Base-by-base conservation (phyloP, 352 stramenopile genomes). In the Pythium sp. region DNA sequence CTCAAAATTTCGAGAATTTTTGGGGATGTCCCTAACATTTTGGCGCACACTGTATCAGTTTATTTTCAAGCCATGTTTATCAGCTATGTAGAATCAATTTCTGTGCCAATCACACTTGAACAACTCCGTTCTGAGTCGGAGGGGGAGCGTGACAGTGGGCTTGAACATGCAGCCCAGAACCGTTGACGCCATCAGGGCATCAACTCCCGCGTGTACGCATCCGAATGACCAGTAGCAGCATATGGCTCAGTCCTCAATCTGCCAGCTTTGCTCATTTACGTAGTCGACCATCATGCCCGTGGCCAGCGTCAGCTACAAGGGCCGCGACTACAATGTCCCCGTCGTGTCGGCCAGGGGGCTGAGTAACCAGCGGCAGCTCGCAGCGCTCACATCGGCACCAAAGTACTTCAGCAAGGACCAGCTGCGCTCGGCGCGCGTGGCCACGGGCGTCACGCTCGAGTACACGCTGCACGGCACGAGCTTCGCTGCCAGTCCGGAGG, bases 391-490 rank as follows among this genome's bases (percentile, higher is more conserved):
- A 43, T 72, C 70, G 36, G 66, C 32, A 30, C 32, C 46, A 41
- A 75, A 70, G 53, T 61, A 72, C 56, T 75, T 75, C 41, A 51
- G 53, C 30, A 59, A 57, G 59, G 54, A 75, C 14, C 54, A 57
- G 26, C 55, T 71, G 18, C 57, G 46, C 28, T 41, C 54, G 43
- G 65, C 69, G 24, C 49, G 30, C n/a, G 32, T 72, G 34, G 30
- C 64, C n/a, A 65, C 69, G 34, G 81, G 78, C 20, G 76, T 89
- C 43, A 78, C 72, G 22, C 65, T 89, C 65, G 81, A 80, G 58
- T 89, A 90, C 60, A 73, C 75, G 7, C 65, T 86, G 36, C 71
- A 90, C 70, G 36, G 32, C 20, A 67, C 59, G 18, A 62, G 57
- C 43, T 49, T 49, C 43, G 1, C 34, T 49, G 5, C 11, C 5